phyloP scores from a whole-genome alignment of 2,329 filamentous ascomycete genomes.

The Monosporascus sp. region DNA sequence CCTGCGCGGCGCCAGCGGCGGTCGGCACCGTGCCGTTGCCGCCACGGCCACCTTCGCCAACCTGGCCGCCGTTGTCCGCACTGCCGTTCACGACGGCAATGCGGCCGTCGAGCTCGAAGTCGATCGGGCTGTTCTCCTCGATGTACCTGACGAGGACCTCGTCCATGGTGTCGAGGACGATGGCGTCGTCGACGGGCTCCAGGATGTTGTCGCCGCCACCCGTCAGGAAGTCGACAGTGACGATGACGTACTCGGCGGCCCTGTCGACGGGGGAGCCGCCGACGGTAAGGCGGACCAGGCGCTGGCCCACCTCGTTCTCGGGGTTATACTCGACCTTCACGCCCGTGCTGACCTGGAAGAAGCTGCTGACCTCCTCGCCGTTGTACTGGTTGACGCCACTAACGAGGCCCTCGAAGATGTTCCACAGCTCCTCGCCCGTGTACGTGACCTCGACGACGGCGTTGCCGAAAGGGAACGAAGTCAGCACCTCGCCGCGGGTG shows the following conservation, averaged over 20 bases:
- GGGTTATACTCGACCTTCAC: conserved; percentile 55
- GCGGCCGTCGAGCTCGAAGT: conserved; percentile 42
- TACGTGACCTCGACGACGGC: conserved; percentile 53
- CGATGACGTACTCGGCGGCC: conserved; percentile 46
- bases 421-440: conserved; percentile 48
- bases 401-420: conserved; percentile 54
- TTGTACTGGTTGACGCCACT: conserved; percentile 50
- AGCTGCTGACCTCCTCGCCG: conserved; percentile 46
- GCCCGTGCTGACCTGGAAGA: conserved; percentile 55
- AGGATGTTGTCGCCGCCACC: conserved; percentile 60
- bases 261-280: conserved; percentile 41
- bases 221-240: conserved; percentile 59
- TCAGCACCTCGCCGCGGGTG: conserved; percentile 58
- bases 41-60: not conserved
- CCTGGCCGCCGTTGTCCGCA: not conserved
- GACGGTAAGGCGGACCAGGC: conserved; percentile 48
- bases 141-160: conserved; percentile 47
- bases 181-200: conserved; percentile 24
- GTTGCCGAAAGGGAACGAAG: conserved; percentile 62
- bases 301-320: conserved; percentile 38
- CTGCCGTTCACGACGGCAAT: conserved; percentile 29
- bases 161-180: conserved; percentile 43
- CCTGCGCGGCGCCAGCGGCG: not conserved
- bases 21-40: not conserved
- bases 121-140: conserved; percentile 39